Evolutionary conservation across 129 eudicot genomes (phyloP), one percentile per base, ranked within the genome.

Genomic region (Tanacetum coccineum): DNA sequence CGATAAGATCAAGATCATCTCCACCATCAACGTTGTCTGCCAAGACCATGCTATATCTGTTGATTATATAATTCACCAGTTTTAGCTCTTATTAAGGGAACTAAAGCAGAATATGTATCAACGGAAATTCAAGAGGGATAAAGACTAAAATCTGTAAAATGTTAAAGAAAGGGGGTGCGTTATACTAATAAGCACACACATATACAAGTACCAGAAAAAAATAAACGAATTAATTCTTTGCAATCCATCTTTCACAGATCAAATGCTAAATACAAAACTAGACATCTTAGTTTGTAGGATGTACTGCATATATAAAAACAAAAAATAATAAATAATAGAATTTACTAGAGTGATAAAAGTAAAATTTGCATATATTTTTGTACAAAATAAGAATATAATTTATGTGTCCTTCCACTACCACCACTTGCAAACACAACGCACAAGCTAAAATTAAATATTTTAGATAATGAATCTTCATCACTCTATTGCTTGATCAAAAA

Each of bases 11-110:
- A 73, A 94, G 95, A 79, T 94, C 99, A 78, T 94, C 97, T 71
- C 99, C 99, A 66, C 99, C 99, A 71, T 94, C 99, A 20, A 89
- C 95, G 64, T 94, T 89, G 75, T 89, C 99, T 14, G 97, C 99
- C 84, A 94, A 79, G 40, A 89, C 99, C 99, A 94, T 94, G 86
- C 99, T 94, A 77, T 94, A 94, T 70, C 99, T 94, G 95, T 79
- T 30, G 59, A 75, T 57, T 20, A 66, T 54, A 66, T 54, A 46
- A 59, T n/a, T 49, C 45, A 70, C 39, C 46, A 22, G 21, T 32
- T 72, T 51, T 47, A 68, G 65, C 66, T 58, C 47, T 30, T 54
- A 54, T 7, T n/a, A n/a, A n/a, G 20, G 42, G 61, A 67, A 70
- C 71, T 14, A 3, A 55, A 62, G 13, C 62, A 60, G 25, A 53